phyloP scores from a whole-genome alignment of 495 filamentous ascomycete genomes.

The Aspergillus incahuasiensis region DNA sequence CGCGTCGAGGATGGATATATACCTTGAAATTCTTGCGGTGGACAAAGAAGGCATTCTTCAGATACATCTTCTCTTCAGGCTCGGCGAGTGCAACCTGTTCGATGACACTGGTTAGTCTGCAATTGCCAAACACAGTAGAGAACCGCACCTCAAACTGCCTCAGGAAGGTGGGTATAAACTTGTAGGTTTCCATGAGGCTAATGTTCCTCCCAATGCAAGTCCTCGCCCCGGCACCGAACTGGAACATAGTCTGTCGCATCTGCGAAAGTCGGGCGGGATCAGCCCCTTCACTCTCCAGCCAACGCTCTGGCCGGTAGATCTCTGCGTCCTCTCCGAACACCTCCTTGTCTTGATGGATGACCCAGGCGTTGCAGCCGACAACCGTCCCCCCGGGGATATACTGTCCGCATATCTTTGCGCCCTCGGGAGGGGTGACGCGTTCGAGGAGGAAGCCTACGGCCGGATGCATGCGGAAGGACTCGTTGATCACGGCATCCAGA shows the following conservation, averaged over 20 bases:
- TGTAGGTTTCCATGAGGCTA: slow-evolving; percentile 23
- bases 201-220: slow-evolving; percentile 25
- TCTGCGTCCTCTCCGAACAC: slow-evolving; percentile 25
- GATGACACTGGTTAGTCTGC: neutral
- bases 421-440: slow-evolving; percentile 18
- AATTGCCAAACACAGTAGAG: neutral
- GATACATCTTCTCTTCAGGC: neutral
- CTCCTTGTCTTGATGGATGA: slow-evolving; percentile 10
- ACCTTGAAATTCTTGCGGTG: too few relatives aligned
- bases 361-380: neutral
- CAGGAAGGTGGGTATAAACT: slow-evolving; percentile 15
- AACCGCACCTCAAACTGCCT: neutral
- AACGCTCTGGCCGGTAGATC: slow-evolving; percentile 25
- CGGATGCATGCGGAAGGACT: slow-evolving; percentile 50
- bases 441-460: slow-evolving; percentile 33
- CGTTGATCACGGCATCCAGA: slow-evolving; percentile 49
- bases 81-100: slow-evolving; percentile 1
- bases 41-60: too few relatives aligned
- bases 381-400: neutral
- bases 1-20: too few relatives aligned
- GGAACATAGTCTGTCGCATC: neutral
- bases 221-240: slow-evolving; percentile 29
- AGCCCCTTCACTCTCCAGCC: too few relatives aligned
- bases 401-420: neutral
- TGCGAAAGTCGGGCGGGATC: too few relatives aligned